Base-by-base conservation (phyloP, 140 eudicot species). In the Cichorium intybus region DNA sequence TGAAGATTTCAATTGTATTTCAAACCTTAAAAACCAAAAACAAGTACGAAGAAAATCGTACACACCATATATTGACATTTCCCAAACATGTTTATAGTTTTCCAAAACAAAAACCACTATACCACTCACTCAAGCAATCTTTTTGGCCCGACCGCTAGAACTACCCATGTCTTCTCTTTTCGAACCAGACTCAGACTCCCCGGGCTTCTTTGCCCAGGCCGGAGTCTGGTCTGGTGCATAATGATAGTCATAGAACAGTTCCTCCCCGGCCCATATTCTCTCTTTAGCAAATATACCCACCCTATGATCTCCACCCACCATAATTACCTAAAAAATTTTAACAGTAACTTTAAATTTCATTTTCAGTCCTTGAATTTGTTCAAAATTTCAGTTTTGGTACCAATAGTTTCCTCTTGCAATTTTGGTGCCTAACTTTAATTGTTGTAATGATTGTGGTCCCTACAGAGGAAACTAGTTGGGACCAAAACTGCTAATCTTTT, bases 251-350 rank as follows among this genome's bases (percentile, higher is more conserved):
- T 88, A 88, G 56, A 92, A 92, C 14, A 92, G 74, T 63, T 92
- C 98, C 61, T 88, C 95, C 22, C 98, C 98, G 1, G 85, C 88
- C 21, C 56, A 23, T 27, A 92, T 92, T 31, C 76, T 78, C 53
- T 92, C 95, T 58, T 92, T 92, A 1, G 96, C 96, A 75, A 81
- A 88, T 66, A 92, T 92, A 10, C 98, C 98, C 1, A 92, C 96
- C 58, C 98, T 76, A 77, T 92, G 98, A 83, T 92, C 98, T 67
- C 98, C 98, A 26, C 74, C 88, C 71, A 92, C 98, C 98, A 92
- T 82, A 52, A 92, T 80, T n/a, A 92, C 98, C 98, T 92, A 79
- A 56, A 69, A 76, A 55, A 26, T 7, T n/a, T n/a, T n/a, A 39
- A 1, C 4, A 39, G 12, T 2, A 39, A 27, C 5, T 2, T 31